Base-by-base conservation (phyloP, 768 basidiomycete genomes). In the Cantharellus anzutake region DNA sequence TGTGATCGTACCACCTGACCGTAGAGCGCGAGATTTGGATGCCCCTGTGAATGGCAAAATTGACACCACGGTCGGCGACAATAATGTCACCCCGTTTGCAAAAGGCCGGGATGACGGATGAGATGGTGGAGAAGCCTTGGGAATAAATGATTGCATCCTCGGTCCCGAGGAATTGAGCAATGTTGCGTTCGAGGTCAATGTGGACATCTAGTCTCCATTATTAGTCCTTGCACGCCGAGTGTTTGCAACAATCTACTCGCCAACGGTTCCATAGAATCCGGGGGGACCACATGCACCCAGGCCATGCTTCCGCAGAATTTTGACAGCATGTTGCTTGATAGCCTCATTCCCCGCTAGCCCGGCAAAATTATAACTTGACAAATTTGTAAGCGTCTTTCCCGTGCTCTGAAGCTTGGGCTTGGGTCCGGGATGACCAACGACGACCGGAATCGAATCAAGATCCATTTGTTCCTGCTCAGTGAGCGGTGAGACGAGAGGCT, bases 61-160 rank as follows among this genome's bases (percentile, higher is more conserved):
- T 94, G 65, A 92, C 83, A n/a, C 83, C 80, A n/a, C 90, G 82
- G 70, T 99, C 94, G 2, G 91, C 92, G n/a, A 99, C 87, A 66
- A 99, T 93, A 67, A 99, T 81, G 67, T 99, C 94, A 2, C 92
- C 93, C 62, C 94, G 82, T 70, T 99, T 98, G 76, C 86, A 89
- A 72, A 98, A 99, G 1, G 96, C 89, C 0, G 96, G 90, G 61
- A 98, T 96, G 66, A 93, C 90, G 14, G 91, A 94, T 2, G 87
- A 82, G 63, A 90, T 81, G 59, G 91, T 90, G 4, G 88, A 81
- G 70, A 94, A 97, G 7, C 83, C 84, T 72, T 98, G 94, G 0
- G 92, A 84, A 70, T 97, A 98, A 62, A 97, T 77, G 68, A 99
- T 98, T 16, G 86, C 74, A 2, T 83, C 75, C 68, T 97, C 91